phyloP scores from a whole-genome alignment of 140 eudicot genomes.

The Oenanthe javanica region DNA sequence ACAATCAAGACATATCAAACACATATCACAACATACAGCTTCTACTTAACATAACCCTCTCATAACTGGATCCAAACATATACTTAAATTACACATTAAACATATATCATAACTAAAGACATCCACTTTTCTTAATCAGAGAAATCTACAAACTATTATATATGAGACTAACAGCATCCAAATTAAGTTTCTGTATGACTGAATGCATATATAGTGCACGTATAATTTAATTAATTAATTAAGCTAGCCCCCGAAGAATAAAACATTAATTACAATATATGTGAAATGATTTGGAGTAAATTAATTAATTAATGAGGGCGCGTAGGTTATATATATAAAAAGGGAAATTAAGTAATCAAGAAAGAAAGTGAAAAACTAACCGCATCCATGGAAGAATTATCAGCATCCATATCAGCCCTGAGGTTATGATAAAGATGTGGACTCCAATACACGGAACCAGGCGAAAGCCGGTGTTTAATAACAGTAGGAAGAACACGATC shows the following conservation, averaged over 20 bases:
- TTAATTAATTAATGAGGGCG: neutral
- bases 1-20: neutral
- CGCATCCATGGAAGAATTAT: conserved; percentile 68
- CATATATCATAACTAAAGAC: neutral
- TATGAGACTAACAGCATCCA: neutral
- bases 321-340: neutral
- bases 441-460: conserved; percentile 80
- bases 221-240: too few species aligned
- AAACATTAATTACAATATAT: too few species aligned
- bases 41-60: neutral
- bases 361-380: conserved; percentile 33
- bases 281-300: too few species aligned
- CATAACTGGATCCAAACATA: neutral
- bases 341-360: neutral
- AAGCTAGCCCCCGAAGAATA: too few species aligned
- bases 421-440: conserved; percentile 84
- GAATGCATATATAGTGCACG: too few species aligned
- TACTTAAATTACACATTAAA: neutral
- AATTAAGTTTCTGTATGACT: too few species aligned
- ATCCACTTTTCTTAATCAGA: neutral
- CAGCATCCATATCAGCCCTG: conserved; percentile 64
- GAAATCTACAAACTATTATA: neutral
- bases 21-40: neutral
- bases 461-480: conserved; percentile 29
- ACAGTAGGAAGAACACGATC: conserved; percentile 34